phyloP scores from a whole-genome alignment of 2,329 filamentous ascomycete species.

The Myriosclerotinia curreyana region DNA sequence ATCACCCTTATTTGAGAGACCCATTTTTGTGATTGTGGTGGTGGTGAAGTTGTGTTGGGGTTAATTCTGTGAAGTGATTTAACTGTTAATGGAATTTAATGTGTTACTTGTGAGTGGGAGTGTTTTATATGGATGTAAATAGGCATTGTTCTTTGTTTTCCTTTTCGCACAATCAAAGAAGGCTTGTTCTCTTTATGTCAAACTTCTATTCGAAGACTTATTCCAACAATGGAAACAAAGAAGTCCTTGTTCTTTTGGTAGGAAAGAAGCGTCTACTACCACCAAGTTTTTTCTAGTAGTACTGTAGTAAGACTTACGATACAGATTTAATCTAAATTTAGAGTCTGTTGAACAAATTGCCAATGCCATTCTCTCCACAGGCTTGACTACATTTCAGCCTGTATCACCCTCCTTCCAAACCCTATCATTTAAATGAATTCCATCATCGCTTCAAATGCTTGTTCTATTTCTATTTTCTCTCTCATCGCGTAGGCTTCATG shows the following conservation, averaged over 20 bases:
- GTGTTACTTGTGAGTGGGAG: not conserved
- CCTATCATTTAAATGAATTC: no score
- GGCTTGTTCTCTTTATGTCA: not conserved
- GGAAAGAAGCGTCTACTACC: accelerated
- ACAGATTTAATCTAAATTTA: no score
- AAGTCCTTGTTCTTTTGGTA: not conserved
- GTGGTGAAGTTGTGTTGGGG: not conserved
- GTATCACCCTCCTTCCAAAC: no score
- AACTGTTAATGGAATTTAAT: not conserved
- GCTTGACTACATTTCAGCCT: no score
- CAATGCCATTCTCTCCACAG: no score
- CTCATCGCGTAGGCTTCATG: no score
- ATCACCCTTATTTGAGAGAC: slow-evolving; percentile 10
- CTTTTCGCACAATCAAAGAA: not conserved
- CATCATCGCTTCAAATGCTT: no score
- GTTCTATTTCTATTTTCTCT: no score
- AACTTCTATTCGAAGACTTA: not conserved
- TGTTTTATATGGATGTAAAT: not conserved
- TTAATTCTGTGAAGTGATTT: not conserved
- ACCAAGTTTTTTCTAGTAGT: not conserved
- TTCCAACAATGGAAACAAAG: not conserved
- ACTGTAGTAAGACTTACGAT: no score
- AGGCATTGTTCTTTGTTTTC: not conserved
- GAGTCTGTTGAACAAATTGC: no score
- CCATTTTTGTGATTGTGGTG: not conserved